Evolutionary conservation across 495 filamentous ascomycete species (phyloP).

Genomic region (Neurospora sp.): DNA sequence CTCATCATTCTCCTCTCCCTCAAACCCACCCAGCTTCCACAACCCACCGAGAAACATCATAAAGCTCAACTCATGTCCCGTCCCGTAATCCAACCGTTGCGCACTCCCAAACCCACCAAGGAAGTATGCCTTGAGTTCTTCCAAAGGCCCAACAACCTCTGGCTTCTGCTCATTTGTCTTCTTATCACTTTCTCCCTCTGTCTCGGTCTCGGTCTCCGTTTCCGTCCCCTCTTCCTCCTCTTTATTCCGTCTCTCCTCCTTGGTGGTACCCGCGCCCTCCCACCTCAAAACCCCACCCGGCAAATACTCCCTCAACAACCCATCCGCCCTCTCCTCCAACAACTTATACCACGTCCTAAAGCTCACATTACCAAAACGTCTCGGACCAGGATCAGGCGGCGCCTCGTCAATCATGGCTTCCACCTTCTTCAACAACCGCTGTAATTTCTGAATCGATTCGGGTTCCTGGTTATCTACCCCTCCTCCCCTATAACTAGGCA

Average conservation of each 20-base stretch:
- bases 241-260: slow-evolving; percentile 1
- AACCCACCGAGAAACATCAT: slow-evolving; percentile 80
- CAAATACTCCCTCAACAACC: slow-evolving; percentile 53
- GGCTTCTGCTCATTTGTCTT: background rate
- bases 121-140: slow-evolving; percentile 72
- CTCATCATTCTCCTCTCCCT: slow-evolving; percentile 36
- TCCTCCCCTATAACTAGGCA: slow-evolving; percentile 23
- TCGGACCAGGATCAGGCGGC: slow-evolving; percentile 74
- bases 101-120: slow-evolving; percentile 80
- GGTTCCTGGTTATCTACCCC: slow-evolving; percentile 19
- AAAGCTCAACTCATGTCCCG: slow-evolving; percentile 92
- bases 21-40: slow-evolving; percentile 83
- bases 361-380: slow-evolving; percentile 83
- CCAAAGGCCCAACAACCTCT: slow-evolving; percentile 6
- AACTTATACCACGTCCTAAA: slow-evolving; percentile 75
- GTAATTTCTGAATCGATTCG: slow-evolving; percentile 50
- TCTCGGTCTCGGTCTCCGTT: background rate
- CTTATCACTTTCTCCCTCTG: background rate
- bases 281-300: slow-evolving; percentile 41
- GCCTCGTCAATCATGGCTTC: slow-evolving; percentile 62
- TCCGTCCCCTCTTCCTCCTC: background rate
- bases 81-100: slow-evolving; percentile 88
- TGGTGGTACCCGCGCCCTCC: background rate
- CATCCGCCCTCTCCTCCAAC: slow-evolving; percentile 46
- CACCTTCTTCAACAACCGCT: slow-evolving; percentile 49